These are phyloP conservation scores for Boletus speciosus DNA, from an alignment of 768 basidiomycete species.

Conservation along the genomic window DNA sequence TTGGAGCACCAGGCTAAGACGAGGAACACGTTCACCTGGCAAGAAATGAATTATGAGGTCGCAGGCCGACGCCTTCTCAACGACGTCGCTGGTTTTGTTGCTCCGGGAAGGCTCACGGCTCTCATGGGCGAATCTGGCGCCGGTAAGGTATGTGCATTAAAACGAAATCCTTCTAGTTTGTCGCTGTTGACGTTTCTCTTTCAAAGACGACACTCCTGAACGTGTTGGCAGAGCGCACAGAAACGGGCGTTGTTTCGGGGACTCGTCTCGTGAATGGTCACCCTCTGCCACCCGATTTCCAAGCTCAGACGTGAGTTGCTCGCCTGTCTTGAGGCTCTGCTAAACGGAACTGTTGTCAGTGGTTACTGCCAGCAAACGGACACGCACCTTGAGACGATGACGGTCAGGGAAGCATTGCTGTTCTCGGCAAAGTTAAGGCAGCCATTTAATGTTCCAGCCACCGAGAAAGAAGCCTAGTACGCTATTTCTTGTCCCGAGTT, in stretches of 20 bases:
- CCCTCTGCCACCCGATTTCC: conserved; percentile 44
- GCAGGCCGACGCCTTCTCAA: conserved; percentile 57
- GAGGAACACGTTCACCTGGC: conserved; percentile 78
- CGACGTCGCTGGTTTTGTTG: conserved; percentile 75
- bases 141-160: conserved; percentile 36
- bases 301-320: conserved; percentile 47
- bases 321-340: not conserved
- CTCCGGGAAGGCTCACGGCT: conserved; percentile 76
- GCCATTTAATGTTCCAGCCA: conserved; percentile 55
- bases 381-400: conserved; percentile 69
- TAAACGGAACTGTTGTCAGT: conserved; percentile 28
- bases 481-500: conserved; percentile 19
- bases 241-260: conserved; percentile 38
- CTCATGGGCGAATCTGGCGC: conserved; percentile 65
- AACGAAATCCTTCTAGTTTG: not conserved
- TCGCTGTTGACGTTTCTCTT: not conserved
- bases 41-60: conserved; percentile 64
- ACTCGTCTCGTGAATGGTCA: conserved; percentile 46
- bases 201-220: conserved; percentile 46
- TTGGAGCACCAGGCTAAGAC: conserved; percentile 32
- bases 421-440: conserved; percentile 82
- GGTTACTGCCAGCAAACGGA: conserved; percentile 89
- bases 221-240: conserved; percentile 42
- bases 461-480: conserved; percentile 80
- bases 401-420: conserved; percentile 74